Percentiles rank a stretch among this genome's conserved stretches.
Evolutionary conservation across 371 early-diverging fungal species (phyloP).

Genomic region (Mucor ambiguus): DNA sequence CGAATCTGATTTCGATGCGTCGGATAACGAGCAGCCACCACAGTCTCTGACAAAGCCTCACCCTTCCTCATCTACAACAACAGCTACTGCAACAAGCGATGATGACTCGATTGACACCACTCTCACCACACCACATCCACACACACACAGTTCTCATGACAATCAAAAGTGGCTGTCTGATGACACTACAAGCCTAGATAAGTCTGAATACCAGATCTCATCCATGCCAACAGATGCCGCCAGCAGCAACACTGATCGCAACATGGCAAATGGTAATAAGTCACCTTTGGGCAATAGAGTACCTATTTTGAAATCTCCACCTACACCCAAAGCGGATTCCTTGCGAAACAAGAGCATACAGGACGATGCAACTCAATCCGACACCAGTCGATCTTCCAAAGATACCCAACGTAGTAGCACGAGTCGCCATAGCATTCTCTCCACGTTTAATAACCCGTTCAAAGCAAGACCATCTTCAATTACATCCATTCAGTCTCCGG

Average conservation of each 20-base stretch:
- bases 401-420: slow-evolving; percentile 17
- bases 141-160: not conserved
- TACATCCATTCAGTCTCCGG: slow-evolving; percentile 14
- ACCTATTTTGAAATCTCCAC: slow-evolving; percentile 21
- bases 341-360: not conserved
- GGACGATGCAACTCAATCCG: not conserved
- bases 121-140: slow-evolving; percentile 11
- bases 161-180: slow-evolving; percentile 8
- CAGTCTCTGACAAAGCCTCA: slow-evolving; percentile 1
- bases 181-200: not conserved
- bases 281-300: not conserved
- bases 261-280: not conserved
- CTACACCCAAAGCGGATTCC: not conserved
- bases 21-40: not conserved
- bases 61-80: slow-evolving; percentile 6
- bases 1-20: slow-evolving; percentile 25
- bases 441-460: slow-evolving; percentile 18
- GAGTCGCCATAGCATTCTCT: slow-evolving; percentile 17
- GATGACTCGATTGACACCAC: slow-evolving; percentile 13
- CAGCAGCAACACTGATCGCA: not conserved
- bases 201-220: not conserved
- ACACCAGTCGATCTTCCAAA: not conserved
- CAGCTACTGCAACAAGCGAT: slow-evolving; percentile 8
- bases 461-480: slow-evolving; percentile 17
- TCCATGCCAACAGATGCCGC: not conserved